Conservation (phyloP, 192 early-diverging fungal species). For the Podila verticillata region DNA sequence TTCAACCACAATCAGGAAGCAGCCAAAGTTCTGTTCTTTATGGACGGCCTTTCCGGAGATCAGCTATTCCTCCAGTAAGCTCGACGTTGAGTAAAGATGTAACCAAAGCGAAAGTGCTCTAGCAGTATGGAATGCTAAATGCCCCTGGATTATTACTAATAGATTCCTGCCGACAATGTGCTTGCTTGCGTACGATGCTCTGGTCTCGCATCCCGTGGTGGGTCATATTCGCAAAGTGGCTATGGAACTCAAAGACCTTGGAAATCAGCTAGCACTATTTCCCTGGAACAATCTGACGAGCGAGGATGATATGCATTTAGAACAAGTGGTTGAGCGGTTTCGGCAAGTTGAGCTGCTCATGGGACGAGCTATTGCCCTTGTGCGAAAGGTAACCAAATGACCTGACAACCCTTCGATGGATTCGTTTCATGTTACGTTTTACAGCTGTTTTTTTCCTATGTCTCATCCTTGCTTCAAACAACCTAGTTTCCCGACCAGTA, state of each 20-base stretch:
- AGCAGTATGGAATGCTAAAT: neutral
- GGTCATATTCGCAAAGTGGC: slow-evolving; percentile 55
- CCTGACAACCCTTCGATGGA: neutral
- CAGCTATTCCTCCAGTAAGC: slow-evolving; percentile 48
- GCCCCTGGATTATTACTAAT: neutral
- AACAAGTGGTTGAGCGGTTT: slow-evolving; percentile 49
- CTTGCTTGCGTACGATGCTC: slow-evolving; percentile 78
- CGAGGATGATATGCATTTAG: slow-evolving; percentile 35
- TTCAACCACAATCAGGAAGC: slow-evolving; percentile 82
- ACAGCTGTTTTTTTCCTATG: neutral
- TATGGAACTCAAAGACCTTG: slow-evolving; percentile 43
- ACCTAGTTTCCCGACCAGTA: slow-evolving; percentile 70
- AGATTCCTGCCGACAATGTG: slow-evolving; percentile 77
- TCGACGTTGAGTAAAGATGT: neutral
- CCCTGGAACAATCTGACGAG: slow-evolving; percentile 58
- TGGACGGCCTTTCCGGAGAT: slow-evolving; percentile 2
- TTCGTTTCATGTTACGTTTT: neutral
- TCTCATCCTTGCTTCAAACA: neutral
- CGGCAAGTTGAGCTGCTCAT: slow-evolving; percentile 57
- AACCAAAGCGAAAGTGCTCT: neutral
- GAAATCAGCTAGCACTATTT: slow-evolving; percentile 39
- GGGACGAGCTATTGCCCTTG: slow-evolving; percentile 61
- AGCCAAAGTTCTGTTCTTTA: slow-evolving; percentile 72
- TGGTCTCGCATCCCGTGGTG: slow-evolving; percentile 68
- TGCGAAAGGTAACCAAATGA: slow-evolving; percentile 58